phyloP scores from a whole-genome alignment of 495 filamentous ascomycete species.

The Antarctomyces pellizariae region DNA sequence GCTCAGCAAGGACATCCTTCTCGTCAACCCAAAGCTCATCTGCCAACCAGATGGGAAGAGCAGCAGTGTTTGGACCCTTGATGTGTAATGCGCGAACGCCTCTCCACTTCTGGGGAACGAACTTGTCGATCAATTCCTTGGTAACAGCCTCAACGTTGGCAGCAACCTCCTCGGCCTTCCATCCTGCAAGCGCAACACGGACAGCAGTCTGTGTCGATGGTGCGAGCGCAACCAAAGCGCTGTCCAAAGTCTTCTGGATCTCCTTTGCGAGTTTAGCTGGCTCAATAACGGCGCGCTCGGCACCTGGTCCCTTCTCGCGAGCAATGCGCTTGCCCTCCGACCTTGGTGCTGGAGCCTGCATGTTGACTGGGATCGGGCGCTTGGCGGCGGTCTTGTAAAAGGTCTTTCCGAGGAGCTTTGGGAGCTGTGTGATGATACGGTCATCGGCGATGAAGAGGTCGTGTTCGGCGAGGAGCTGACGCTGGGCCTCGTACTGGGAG shows the following conservation, averaged over 20 bases:
- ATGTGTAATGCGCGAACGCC: constrained; percentile 66
- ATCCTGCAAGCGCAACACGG: constrained; percentile 45
- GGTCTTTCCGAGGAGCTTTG: constrained; percentile 54
- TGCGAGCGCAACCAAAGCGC: constrained; percentile 50
- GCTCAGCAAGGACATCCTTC: constrained; percentile 42
- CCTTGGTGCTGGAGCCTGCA: constrained; percentile 36
- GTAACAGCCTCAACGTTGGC: constrained; percentile 61
- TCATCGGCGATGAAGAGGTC: constrained; percentile 79
- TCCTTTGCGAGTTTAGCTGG: constrained; percentile 38
- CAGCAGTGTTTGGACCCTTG: constrained; percentile 66
- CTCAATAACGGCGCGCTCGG: constrained; percentile 16
- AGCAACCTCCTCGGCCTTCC: constrained; percentile 46
- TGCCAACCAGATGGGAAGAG: constrained; percentile 79
- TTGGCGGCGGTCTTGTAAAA: constrained; percentile 65
- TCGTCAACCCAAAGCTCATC: constrained; percentile 76
- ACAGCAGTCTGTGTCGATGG: constrained; percentile 40
- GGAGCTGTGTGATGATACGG: constrained; percentile 53
- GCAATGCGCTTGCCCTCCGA: constrained; percentile 42
- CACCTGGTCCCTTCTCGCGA: constrained; percentile 21
- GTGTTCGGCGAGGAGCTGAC: constrained; percentile 65
- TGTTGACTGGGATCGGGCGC: constrained; percentile 64
- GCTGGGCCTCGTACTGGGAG: constrained; percentile 62
- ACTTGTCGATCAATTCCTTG: constrained; percentile 43
- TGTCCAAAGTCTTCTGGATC: constrained; percentile 43
- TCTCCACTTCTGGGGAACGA: constrained; percentile 62